Evolutionary conservation across 2,329 filamentous ascomycete genomes (phyloP).

Genomic region (Ascochyta clinopodiicola): DNA sequence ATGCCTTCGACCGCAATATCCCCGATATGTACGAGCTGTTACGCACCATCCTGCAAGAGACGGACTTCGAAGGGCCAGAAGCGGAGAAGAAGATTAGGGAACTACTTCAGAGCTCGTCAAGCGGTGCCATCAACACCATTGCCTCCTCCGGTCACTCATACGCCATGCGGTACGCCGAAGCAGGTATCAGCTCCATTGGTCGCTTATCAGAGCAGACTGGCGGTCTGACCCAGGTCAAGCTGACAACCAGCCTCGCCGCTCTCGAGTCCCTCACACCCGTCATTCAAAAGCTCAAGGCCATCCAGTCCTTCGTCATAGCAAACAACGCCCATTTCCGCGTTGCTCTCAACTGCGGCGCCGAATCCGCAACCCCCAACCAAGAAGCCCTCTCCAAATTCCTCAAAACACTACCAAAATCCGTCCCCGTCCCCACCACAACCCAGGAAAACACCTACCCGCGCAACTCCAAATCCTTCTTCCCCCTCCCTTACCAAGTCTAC

Average conservation of each 20-base stretch:
- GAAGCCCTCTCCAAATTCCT: conserved; percentile 75
- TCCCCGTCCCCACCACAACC: conserved; percentile 38
- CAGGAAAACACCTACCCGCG: conserved; percentile 48
- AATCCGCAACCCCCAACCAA: conserved; percentile 74
- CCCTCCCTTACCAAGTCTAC: conserved; percentile 95
- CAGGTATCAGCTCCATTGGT: conserved; percentile 74
- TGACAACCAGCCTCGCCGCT: conserved; percentile 79
- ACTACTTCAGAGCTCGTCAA: conserved; percentile 83
- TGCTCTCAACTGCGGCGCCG: conserved; percentile 83
- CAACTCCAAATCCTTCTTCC: conserved; percentile 80
- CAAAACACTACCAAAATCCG: conserved; percentile 58
- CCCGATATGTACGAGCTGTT: conserved; percentile 90
- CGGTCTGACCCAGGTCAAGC: conserved; percentile 87
- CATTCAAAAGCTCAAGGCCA: conserved; percentile 81
- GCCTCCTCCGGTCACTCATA: conserved; percentile 89
- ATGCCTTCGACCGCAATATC: conserved; percentile 87
- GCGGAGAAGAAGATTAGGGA: conserved; percentile 84
- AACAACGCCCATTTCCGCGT: conserved; percentile 73
- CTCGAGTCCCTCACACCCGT: conserved; percentile 77
- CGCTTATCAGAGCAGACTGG: conserved; percentile 82
- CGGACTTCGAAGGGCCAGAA: conserved; percentile 84
- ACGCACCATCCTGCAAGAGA: conserved; percentile 80
- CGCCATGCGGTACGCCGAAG: conserved; percentile 82
- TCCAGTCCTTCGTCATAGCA: conserved; percentile 79
- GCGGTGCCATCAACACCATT: conserved; percentile 89